Evolutionary conservation across 2,329 filamentous ascomycete genomes (phyloP), one percentile per base, ranked within the genome.

Genomic region (Cladosporium sp.): DNA sequence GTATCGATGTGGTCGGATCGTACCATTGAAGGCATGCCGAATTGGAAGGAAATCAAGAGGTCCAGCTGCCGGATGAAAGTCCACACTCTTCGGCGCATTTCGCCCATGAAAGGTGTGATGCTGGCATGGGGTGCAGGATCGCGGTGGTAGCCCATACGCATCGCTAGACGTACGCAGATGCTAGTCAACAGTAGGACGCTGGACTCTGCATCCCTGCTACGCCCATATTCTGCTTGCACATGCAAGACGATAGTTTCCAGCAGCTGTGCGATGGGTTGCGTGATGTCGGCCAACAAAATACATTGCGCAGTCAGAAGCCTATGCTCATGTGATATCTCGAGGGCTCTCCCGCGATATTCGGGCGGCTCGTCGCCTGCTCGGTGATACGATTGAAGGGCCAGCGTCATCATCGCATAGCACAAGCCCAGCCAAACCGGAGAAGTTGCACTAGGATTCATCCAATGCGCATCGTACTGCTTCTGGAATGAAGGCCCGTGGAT

Each of bases 201-300:
- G 28, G 85, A 71, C 62, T 91, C 87, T 4, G 86, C 83, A 66
- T 91, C 87, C 77, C 82, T 83, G 40, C 84, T 81, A 10, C 83
- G 81, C 8, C 83, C 82, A 63, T 87, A 86, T 65, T 92, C 87
- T 44, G 86, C 84, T 61, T 89, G 84, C 10, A 89, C 74, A 63
- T 91, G 89, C 31, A 91, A 74, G 42, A 89, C 74, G 66, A 91
- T 77, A 0, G 87, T 87, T 67, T 92, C 87, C n/a, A 91, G 78
- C 7, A 87, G 89, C 67, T 88, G 81, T 54, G 85, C 81, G 31
- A 82, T 79, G 1, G 86, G 85, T 58, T 84, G 85, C 0, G 86
- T 90, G 64, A 90, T 90, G 64, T 92, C 87, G 9, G 84, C 85
- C 52, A 84, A 79, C 10, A 88, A 76, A 28, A 93, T 75, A 60